These are phyloP conservation scores for Helenozyma rhizophorensis DNA, from an alignment of 805 yeast species.

Conservation along the genomic window DNA sequence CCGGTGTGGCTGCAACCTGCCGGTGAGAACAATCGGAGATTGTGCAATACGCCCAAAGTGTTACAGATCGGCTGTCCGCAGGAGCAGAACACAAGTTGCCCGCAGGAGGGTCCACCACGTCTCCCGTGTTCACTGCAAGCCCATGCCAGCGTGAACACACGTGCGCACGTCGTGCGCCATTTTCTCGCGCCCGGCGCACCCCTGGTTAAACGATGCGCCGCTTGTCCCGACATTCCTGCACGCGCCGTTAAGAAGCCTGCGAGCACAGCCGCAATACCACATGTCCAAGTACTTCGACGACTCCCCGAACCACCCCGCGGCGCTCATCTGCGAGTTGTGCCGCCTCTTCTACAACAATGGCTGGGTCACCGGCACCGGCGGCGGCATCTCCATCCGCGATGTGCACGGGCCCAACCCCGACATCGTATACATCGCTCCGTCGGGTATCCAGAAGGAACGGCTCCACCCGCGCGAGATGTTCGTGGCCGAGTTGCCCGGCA, in stretches of 20 bases:
- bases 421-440: constrained; percentile 75
- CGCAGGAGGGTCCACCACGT: too few relatives aligned
- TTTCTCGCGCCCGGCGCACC: too few relatives aligned
- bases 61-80: too few relatives aligned
- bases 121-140: too few relatives aligned
- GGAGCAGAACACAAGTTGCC: too few relatives aligned
- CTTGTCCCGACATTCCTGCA: too few relatives aligned
- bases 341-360: constrained; percentile 69
- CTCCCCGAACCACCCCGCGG: constrained; percentile 72
- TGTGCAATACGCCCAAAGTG: too few relatives aligned
- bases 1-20: too few relatives aligned
- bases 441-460: constrained; percentile 94
- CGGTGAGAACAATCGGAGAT: too few relatives aligned
- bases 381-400: constrained; percentile 78
- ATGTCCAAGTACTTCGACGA: constrained; percentile 9
- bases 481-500: constrained; percentile 56
- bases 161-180: too few relatives aligned
- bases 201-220: too few relatives aligned
- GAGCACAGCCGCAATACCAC: neutral
- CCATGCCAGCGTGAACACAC: too few relatives aligned
- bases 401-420: constrained; percentile 39
- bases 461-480: constrained; percentile 80
- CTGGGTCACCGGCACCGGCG: constrained; percentile 97
- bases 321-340: constrained; percentile 79
- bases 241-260: neutral